Base-by-base conservation (phyloP, 2,329 filamentous ascomycete species). In the Emmonsiellopsis sp. region DNA sequence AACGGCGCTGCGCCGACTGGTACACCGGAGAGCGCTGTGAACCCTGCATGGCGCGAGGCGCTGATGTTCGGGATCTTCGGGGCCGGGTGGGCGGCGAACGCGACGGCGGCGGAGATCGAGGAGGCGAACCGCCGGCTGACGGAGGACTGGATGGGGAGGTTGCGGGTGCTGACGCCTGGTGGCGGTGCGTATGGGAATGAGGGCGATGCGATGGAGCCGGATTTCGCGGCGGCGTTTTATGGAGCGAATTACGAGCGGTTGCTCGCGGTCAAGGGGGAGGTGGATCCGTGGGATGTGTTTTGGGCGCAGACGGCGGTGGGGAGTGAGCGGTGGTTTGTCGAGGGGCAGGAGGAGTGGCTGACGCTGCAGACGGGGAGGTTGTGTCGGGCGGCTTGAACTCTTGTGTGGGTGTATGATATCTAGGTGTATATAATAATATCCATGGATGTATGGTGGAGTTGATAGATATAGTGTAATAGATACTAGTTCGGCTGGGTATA, bases 41-140 rank as follows among this genome's bases (percentile, higher is more conserved):
- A 57, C 43, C 57, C 59, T 8, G 59, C 59, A 16, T 60, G 55
- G 50, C 53, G 59, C 16, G 50, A 53, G 3, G 54, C 54, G 26
- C 16, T 56, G 5, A 54, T 62, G 54, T 45, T 37, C 35, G 31
- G n/a, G 6, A 53, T 47, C 10, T 5, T 30, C 30, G 26, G 26
- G n/a, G 42, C 16, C 2, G 7, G 5, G 16, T 46, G 20, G 51
- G 32, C 30, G 7, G 9, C 26, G 6, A 31, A 53, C 31, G 57
- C 58, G 16, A 49, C 61, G 0, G 51, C 59, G 7, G 54, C 53
- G 10, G 51, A 62, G n/a, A 62, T 66, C 37, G 54, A 61, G 34
- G 42, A 56, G n/a, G 52, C 60, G 4, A 65, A 66, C 49, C 52
- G 65, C 35, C 64, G 63, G 73, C 68, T 49, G 49, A 66, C 64